Conservation (phyloP, 257 asterid genomes). For the Agastache rugosa region DNA sequence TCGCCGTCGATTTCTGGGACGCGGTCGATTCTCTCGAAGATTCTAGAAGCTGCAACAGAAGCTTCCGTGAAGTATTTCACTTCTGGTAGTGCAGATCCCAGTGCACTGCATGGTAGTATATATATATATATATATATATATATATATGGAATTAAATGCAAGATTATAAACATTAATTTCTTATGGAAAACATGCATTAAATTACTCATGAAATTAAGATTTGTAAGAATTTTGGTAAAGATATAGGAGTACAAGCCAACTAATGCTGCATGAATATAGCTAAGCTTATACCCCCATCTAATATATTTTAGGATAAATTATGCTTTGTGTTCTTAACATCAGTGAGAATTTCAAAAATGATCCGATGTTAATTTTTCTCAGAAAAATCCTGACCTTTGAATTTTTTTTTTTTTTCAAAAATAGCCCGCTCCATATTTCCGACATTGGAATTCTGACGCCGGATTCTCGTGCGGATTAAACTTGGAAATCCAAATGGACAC, state of each 20-base stretch:
- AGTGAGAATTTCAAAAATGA: too few species aligned
- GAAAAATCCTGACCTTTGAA: too few species aligned
- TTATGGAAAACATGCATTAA: background rate
- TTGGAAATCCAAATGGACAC: too few species aligned
- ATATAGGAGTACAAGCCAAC: background rate
- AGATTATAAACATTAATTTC: too few species aligned
- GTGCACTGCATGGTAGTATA: conserved; percentile 51
- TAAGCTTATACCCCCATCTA: too few species aligned
- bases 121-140: background rate
- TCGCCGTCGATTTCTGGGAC: conserved; percentile 67
- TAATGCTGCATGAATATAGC: background rate
- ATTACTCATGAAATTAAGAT: background rate
- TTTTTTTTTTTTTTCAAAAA: too few species aligned
- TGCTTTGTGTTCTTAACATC: too few species aligned
- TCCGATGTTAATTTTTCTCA: too few species aligned
- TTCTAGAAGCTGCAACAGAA: conserved; percentile 74
- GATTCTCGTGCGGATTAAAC: too few species aligned
- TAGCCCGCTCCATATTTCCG: too few species aligned
- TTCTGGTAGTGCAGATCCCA: conserved; percentile 86
- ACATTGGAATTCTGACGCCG: too few species aligned
- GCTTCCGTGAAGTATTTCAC: conserved; percentile 83
- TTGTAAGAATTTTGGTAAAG: background rate
- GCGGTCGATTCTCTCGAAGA: conserved; percentile 70
- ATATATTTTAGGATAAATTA: too few species aligned
- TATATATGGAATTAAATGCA: background rate